Evolutionary conservation across 1,284 basidiomycete genomes (phyloP).

Genomic region (Irpex sp.): DNA sequence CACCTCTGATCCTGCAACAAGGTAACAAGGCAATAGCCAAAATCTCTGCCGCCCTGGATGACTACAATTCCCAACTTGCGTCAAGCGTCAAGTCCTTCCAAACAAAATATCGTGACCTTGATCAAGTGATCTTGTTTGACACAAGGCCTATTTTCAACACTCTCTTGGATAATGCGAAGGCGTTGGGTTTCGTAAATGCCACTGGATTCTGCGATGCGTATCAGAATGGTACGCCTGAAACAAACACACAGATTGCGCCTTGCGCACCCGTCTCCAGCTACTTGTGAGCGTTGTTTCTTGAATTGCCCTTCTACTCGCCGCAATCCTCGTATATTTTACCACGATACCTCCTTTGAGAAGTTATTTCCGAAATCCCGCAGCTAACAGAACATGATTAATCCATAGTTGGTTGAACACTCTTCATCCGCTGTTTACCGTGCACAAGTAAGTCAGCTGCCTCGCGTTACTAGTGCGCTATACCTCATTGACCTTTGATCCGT

Average conservation of each 20-base stretch:
- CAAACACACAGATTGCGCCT: conserved; percentile 47
- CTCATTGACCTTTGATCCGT: neutral
- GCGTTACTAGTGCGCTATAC: no score
- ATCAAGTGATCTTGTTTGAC: conserved; percentile 47
- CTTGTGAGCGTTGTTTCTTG: conserved; percentile 41
- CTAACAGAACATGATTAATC: neutral
- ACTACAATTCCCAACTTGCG: conserved; percentile 49
- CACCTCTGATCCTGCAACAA: conserved; percentile 52
- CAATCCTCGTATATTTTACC: no score
- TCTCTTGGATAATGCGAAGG: conserved; percentile 46
- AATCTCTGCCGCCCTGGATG: conserved; percentile 39
- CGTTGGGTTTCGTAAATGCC: conserved; percentile 53
- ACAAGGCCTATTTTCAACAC: conserved; percentile 56
- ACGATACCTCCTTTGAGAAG: neutral
- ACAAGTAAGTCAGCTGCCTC: conserved; percentile 34
- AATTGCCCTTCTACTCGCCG: no score
- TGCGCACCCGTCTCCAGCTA: conserved; percentile 63
- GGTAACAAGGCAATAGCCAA: conserved; percentile 34
- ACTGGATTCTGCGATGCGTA: conserved; percentile 61
- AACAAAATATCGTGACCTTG: conserved; percentile 38
- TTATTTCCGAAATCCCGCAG: neutral
- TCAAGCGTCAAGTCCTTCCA: conserved; percentile 38
- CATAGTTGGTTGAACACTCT: conserved; percentile 51
- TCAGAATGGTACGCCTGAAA: conserved; percentile 48
- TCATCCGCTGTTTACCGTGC: conserved; percentile 53